Conservation (phyloP, 2,329 filamentous ascomycete genomes). For the Monilinia aucupariae region DNA sequence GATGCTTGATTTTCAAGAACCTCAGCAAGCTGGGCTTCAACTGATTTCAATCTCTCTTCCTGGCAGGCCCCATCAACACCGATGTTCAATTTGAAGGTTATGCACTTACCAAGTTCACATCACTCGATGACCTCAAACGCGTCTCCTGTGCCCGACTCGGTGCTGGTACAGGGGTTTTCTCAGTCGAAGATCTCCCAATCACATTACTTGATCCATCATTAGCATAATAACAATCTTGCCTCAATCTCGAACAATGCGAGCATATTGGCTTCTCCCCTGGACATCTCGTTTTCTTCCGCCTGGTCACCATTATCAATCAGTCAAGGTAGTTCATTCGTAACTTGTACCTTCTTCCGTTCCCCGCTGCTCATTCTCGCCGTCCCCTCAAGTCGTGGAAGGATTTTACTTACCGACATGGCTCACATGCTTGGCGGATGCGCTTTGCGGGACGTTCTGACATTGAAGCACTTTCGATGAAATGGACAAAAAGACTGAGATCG, state of each 20-base stretch:
- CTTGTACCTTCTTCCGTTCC: neutral
- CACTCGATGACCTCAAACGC: slow-evolving; percentile 5
- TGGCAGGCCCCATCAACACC: slow-evolving; percentile 6
- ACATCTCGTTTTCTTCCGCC: slow-evolving; percentile 48
- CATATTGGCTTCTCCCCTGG: slow-evolving; percentile 46
- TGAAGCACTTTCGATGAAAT: slow-evolving; percentile 17
- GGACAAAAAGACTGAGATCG: slow-evolving; percentile 10
- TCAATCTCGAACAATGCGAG: slow-evolving; percentile 45
- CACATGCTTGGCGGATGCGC: slow-evolving; percentile 35
- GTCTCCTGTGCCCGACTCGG: neutral
- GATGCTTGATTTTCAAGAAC: slow-evolving; percentile 28
- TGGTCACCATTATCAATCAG: slow-evolving; percentile 24
- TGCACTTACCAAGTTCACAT: slow-evolving; percentile 9
- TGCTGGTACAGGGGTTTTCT: neutral
- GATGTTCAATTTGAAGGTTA: too few relatives aligned
- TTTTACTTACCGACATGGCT: slow-evolving; percentile 35
- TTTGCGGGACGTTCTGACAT: slow-evolving; percentile 31
- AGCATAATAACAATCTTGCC: slow-evolving; percentile 43
- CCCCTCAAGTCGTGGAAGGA: neutral
- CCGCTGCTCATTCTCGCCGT: neutral
- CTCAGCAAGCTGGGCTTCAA: slow-evolving; percentile 32
- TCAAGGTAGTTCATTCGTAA: neutral
- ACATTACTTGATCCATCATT: slow-evolving; percentile 24
- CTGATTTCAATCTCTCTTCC: slow-evolving; percentile 30
- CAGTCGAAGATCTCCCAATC: slow-evolving; percentile 19